Evolutionary conservation across 257 asterid genomes (phyloP).

Genomic region (Henckelia pumila): DNA sequence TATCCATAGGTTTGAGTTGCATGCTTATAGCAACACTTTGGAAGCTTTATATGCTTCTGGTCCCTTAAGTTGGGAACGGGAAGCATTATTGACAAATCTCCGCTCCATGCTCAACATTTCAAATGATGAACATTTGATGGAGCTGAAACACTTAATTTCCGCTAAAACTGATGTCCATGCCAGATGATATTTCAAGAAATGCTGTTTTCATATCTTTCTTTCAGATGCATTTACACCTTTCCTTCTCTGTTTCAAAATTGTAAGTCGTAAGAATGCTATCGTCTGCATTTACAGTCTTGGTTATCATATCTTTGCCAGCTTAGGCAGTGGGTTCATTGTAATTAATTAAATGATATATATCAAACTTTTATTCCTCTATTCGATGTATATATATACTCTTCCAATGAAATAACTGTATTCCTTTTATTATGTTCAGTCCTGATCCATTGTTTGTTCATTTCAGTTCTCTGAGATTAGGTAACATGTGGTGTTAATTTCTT

Average conservation of each 20-base stretch:
- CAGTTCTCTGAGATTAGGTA: not conserved
- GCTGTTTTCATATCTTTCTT: constrained; percentile 16
- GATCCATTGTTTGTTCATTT: not conserved
- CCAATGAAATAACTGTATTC: not conserved
- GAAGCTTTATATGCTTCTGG: constrained; percentile 80
- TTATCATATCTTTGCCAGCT: constrained; percentile 26
- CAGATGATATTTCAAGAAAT: constrained; percentile 35
- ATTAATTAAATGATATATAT: not conserved
- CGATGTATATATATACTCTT: not conserved
- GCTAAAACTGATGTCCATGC: constrained; percentile 42
- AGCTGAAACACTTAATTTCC: constrained; percentile 69
- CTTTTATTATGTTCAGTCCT: not conserved
- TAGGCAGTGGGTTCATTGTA: constrained; percentile 32
- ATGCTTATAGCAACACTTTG: constrained; percentile 74
- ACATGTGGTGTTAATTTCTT: not conserved
- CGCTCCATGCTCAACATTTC: constrained; percentile 79
- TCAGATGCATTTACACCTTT: constrained; percentile 24
- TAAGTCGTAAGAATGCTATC: constrained; percentile 37
- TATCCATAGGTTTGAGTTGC: constrained; percentile 73
- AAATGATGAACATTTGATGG: constrained; percentile 88
- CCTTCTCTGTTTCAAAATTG: constrained; percentile 28
- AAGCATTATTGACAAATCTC: constrained; percentile 76
- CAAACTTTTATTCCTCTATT: not conserved
- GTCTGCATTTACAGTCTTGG: constrained; percentile 38
- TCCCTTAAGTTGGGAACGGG: constrained; percentile 93